phyloP scores from a whole-genome alignment of 176 grass and related monocot species.

The Rhipidocladum racemiflorum region DNA sequence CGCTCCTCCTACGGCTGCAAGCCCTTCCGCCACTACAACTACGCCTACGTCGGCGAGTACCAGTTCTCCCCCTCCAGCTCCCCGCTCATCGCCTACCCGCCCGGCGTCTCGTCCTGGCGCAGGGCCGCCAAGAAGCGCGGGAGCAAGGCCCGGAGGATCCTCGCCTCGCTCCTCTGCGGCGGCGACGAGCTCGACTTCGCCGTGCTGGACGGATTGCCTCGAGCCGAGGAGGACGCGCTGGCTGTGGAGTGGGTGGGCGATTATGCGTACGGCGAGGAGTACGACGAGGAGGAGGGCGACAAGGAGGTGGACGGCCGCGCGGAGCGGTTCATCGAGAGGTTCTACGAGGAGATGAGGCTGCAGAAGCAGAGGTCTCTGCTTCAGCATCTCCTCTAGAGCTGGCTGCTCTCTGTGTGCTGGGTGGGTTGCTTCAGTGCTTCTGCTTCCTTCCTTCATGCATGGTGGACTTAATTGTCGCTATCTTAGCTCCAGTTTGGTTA shows the following conservation, averaged over 20 bases:
- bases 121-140: slow-evolving; percentile 26
- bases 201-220: slow-evolving; percentile 28
- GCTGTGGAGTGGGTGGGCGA: slow-evolving; percentile 15
- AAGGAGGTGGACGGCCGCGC: slow-evolving; percentile 63
- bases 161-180: slow-evolving; percentile 56
- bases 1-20: slow-evolving; percentile 28
- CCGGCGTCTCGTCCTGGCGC: slow-evolving; percentile 36
- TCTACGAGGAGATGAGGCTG: slow-evolving; percentile 79
- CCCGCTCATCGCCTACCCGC: slow-evolving; percentile 47
- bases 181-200: slow-evolving; percentile 30
- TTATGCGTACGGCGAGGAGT: background rate
- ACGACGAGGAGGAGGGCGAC: slow-evolving; percentile 40
- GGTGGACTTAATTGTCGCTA: slow-evolving; percentile 27
- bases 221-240: background rate
- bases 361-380: slow-evolving; percentile 57
- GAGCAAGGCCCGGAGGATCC: slow-evolving; percentile 23
- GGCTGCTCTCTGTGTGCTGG: background rate
- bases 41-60: slow-evolving; percentile 74
- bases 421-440: background rate
- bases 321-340: slow-evolving; percentile 83
- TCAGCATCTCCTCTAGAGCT: slow-evolving; percentile 31
- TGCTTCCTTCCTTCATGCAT: background rate
- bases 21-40: slow-evolving; percentile 67
- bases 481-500: slow-evolving; percentile 40
- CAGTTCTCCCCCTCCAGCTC: slow-evolving; percentile 80